Conservation (phyloP, 1,284 basidiomycete species). For the Grifola frondosa region DNA sequence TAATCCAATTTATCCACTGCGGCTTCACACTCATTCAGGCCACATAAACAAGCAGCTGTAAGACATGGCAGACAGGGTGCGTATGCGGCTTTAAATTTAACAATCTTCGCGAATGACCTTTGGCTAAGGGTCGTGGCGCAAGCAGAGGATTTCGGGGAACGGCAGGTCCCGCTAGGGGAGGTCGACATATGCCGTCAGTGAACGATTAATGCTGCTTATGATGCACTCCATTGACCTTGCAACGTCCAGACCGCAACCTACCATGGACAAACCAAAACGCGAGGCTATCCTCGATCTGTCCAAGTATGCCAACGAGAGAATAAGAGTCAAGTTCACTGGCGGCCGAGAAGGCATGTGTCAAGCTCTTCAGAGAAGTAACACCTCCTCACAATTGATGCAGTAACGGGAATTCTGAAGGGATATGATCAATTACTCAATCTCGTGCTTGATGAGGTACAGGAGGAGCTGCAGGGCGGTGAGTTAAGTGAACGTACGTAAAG, state of each 20-base stretch:
- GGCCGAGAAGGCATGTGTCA: slow-evolving; percentile 81
- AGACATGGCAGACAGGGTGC: slow-evolving; percentile 39
- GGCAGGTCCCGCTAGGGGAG: slow-evolving; percentile 17
- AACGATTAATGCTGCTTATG: neutral
- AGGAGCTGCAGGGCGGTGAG: slow-evolving; percentile 67
- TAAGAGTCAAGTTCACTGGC: slow-evolving; percentile 96
- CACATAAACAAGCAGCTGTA: neutral
- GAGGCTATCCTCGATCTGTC: slow-evolving; percentile 96
- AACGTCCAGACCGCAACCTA: slow-evolving; percentile 36
- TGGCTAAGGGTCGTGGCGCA: slow-evolving; percentile 30
- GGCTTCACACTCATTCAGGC: too few relatives aligned
- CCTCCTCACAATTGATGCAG: slow-evolving; percentile 42
- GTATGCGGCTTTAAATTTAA: slow-evolving; percentile 18
- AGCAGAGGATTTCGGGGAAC: slow-evolving; percentile 28
- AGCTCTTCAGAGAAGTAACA: neutral
- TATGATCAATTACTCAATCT: slow-evolving; percentile 97
- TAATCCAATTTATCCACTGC: too few relatives aligned
- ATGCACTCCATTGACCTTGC: neutral
- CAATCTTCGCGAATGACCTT: slow-evolving; percentile 19
- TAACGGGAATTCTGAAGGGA: slow-evolving; percentile 90
- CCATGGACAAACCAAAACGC: slow-evolving; percentile 86
- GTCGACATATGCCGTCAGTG: slow-evolving; percentile 25
- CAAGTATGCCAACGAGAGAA: slow-evolving; percentile 90
- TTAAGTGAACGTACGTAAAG: slow-evolving; percentile 28
- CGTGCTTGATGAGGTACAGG: slow-evolving; percentile 88